Evolutionary conservation across 83 land plant species (phyloP), one percentile per base, ranked within the genome.

Genomic region (Thuja plicata): DNA sequence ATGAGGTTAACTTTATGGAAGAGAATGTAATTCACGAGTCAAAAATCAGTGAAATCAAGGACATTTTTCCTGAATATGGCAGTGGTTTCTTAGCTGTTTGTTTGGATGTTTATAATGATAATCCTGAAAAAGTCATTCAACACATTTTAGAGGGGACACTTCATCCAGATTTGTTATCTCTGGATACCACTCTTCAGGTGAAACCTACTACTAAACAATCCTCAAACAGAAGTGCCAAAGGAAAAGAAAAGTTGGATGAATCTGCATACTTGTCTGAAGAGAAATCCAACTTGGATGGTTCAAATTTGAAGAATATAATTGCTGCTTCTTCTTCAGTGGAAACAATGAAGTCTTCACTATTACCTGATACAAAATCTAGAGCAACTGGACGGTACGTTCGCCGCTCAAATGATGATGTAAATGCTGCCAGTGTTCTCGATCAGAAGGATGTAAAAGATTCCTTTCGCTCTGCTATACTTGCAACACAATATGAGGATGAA

Each of bases 31-130:
- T 99, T 40, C 55, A 91, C 60, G 95, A 95, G 88, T 99, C 99
- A 17, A 96, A 94, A 88, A 95, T 97, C 78, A 96, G 95, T 92
- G 98, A 99, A 89, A 94, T 99, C 62, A 99, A 94, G 89, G 99
- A 99, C 83, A 90, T 97, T 6, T 97, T 99, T 84, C 99, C 99
- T 85, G 97, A 95, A 57, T 99, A 97, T 94, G 99, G 98, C 12
- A 94, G 92, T 87, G 99, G 98, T 3, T 97, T 95, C 86, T 76
- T 97, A 10, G 86, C 94, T 24, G 94, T 97, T 41, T 99, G 99
- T 84, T 95, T 99, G 88, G 99, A 97, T 89, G 96, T 91, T 40
- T 99, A 99, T 89, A 95, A 96, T 88, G 95, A 96, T 77, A 91
- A 96, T 88, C 94, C 95, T 19, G 98, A 99, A 89, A 95, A 98